Conservation (phyloP, 176 grass and related monocot genomes). For the Sorghum bicolor region Sorghum_bicolor_NCBIv3 NC_012872.2:56689501-56690000, state of each 20-base stretch:
- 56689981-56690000: neutral
- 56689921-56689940: slow-evolving; percentile 25
- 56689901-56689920: neutral
- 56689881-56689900: neutral
- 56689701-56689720: slow-evolving; percentile 27
- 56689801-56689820: slow-evolving; percentile 81
- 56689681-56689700: slow-evolving; percentile 50
- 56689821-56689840: slow-evolving; percentile 2
- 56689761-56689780: slow-evolving; percentile 71
- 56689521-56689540: slow-evolving; percentile 37
- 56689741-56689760: slow-evolving; percentile 50
- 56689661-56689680: slow-evolving; percentile 52
- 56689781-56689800: slow-evolving; percentile 70
- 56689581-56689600: slow-evolving; percentile 35
- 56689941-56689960: slow-evolving; percentile 11
- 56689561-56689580: slow-evolving; percentile 44
- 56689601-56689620: slow-evolving; percentile 56
- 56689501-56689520: slow-evolving; percentile 40
- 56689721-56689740: slow-evolving; percentile 10
- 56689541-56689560: slow-evolving; percentile 45
- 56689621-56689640: slow-evolving; percentile 49
- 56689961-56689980: slow-evolving; percentile 21
- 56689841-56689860: no score
- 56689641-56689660: slow-evolving; percentile 37
- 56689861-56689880: no score